Base-by-base conservation (phyloP, 768 basidiomycete genomes). In the Boletus sp. region DNA sequence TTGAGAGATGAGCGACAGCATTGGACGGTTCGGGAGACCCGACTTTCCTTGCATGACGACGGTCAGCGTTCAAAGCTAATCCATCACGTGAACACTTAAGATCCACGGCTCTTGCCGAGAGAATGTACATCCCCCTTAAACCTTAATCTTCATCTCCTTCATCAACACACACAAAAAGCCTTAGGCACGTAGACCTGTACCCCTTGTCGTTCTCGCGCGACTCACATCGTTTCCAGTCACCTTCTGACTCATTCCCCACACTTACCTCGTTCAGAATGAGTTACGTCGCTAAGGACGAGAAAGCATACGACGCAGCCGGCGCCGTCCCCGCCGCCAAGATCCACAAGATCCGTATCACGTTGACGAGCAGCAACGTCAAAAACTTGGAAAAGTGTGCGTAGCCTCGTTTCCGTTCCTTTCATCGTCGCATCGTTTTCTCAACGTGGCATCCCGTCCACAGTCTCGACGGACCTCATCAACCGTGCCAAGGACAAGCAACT, bases 401-500 rank as follows among this genome's bases (percentile, higher is more conserved):
- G 32, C 8, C 24, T 47, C 36, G 0, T 28, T 0, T 45, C 18
- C 33, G 4, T 35, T 18, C 15, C 8, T 41, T 42, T 4, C 33
- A 33, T 45, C 18, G 10, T 50, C 15, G 17, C 35, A 20, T 2
- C 29, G 12, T 11, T 42, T 3, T n/a, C 30, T 24, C 8, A 55
- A 35, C 35, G 57, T 12, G 10, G 4, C 37, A 47, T 4, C 3
- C 29, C 8, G 15, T 20, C 5, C 45, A 30, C 65, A 99, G 96
- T 99, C 86, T 98, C 92, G 59, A 76, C 79, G 58, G 97, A 98
- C 75, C 85, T 99, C 73, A 92, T 99, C 78, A 94, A 94, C 85
- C 87, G 96, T 60, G 96, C 97, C 67, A 98, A 98, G 83, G 96
- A 98, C 85, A 95, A 95, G 83, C 92, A 98, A 76, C 93, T 99